Evolutionary conservation across 768 basidiomycete genomes (phyloP), one percentile per base, ranked within the genome.

Genomic region (Leucocoprinus sp.): DNA sequence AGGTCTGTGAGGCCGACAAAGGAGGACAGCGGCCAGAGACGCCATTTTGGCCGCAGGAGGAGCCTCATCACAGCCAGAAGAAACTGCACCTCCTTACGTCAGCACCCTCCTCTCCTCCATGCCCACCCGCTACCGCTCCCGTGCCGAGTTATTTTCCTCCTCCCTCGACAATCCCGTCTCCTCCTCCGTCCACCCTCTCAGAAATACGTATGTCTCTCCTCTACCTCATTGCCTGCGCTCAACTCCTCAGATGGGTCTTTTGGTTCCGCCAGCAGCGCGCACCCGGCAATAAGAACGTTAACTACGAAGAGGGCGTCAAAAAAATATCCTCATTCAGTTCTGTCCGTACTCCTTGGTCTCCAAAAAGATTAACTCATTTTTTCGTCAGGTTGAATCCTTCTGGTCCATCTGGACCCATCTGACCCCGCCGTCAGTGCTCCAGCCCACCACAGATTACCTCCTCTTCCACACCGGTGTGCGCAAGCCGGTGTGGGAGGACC

Each of bases 401-500:
- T 95, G 93, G 84, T 84, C 91, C 18, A 69, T 98, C 49, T 87
- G 89, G 73, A 92, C 93, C 3, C 95, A 97, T 61, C 75, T 98
- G 21, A 73, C 82, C 4, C 80, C 89, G 0, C 92, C 93, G 1
- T 92, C 89, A 1, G 73, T 76, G 9, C 74, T 97, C 19, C 73
- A 79, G 8, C 85, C 93, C 5, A 95, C 92, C 2, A 95, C 93
- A 3, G 95, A 98, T 65, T 90, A 95, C 52, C 80, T 97, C 24
- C 75, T 96, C 52, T 96, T 97, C 69, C 89, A 93, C 54, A 70
- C 78, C 2, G 82, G 82, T 31, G 72, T 98, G 47, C 82, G 84
- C 18, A 75, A 90, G 34, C 93, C 95, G 0, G 85, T 95, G 2
- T 98, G 95, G 95, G 95, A 98, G 61, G 93, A 96, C 62, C 85